Evolutionary conservation across 306 rosid species (phyloP), one percentile per base, ranked within the genome.

Genomic region (Senna tora): DNA sequence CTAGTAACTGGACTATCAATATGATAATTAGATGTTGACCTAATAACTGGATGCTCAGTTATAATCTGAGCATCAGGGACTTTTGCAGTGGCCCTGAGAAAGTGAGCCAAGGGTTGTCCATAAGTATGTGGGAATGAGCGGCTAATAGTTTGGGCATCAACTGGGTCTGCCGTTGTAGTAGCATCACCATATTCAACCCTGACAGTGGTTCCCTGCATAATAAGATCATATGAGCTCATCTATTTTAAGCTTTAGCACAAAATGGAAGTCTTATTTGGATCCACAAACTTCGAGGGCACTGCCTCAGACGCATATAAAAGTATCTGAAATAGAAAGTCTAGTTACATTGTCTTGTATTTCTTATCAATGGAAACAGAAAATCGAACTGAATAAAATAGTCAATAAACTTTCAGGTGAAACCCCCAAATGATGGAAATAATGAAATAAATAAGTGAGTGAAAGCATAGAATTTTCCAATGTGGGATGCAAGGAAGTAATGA

Each of bases 111-210:
- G 71, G 96, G 99, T 74, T 86, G 91, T 74, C 95, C 97, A 17
- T 82, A 94, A 25, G 97, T 88, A 39, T 80, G 70, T 20, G 99
- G 99, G 68, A 91, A 94, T 62, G 79, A 80, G 39, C 96, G 83
- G 65, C 79, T 64, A 28, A 94, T 86, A 57, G 81, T 59, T 33
- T 77, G 87, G 13, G 82, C 87, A 82, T 94, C 99, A 50, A 87
- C 49, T 30, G 96, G 90, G 58, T 94, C 99, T 65, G 83, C 79
- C 59, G 91, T 70, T 32, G 99, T 85, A 12, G 99, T 89, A 66
- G 82, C 61, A 80, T 94, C 99, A 61, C 99, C 99, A 70, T 88
- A 87, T 77, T 91, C 97, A 85, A 91, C 99, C 87, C 97, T 88
- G 60, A 94, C 99, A 52, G 96, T 82, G 21, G 92, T 89, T 28